These are phyloP conservation scores for Gastrolobium villosum DNA, from an alignment of 306 rosid species.

Conservation along the genomic window DNA sequence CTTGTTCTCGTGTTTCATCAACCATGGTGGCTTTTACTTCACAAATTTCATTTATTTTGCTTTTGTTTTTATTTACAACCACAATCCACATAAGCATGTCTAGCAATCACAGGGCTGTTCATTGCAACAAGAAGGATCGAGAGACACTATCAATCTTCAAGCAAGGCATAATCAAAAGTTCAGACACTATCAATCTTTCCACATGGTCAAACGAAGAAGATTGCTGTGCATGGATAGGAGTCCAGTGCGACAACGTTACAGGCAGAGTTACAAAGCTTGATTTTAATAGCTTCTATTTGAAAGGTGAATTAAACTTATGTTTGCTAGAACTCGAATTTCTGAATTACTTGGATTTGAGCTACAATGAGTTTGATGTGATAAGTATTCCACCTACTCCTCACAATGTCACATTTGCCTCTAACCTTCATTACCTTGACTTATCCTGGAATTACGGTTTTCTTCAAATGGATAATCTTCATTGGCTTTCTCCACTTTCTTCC, in stretches of 20 bases:
- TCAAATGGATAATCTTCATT: neutral
- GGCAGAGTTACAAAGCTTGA: neutral
- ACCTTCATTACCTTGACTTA: neutral
- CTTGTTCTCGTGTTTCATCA: neutral
- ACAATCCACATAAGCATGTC: neutral
- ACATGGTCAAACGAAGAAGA: constrained; percentile 8
- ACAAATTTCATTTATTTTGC: neutral
- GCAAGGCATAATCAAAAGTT: neutral
- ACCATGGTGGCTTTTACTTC: neutral
- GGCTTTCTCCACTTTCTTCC: no score
- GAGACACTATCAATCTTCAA: neutral
- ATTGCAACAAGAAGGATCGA: neutral
- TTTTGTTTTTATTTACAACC: neutral
- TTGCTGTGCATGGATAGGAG: constrained; percentile 39
- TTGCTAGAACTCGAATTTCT: constrained; percentile 30
- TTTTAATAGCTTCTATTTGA: fast-evolving
- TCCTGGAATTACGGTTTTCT: fast-evolving
- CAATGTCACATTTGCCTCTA: neutral
- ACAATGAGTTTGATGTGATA: fast-evolving
- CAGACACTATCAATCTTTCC: fast-evolving
- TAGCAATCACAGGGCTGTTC: neutral
- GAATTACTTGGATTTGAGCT: neutral
- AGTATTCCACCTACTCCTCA: neutral
- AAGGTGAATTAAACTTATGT: constrained; percentile 30
- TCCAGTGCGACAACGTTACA: constrained; percentile 10